Base-by-base conservation (phyloP, 345 rosid species). In the Murraya koenigii region DNA sequence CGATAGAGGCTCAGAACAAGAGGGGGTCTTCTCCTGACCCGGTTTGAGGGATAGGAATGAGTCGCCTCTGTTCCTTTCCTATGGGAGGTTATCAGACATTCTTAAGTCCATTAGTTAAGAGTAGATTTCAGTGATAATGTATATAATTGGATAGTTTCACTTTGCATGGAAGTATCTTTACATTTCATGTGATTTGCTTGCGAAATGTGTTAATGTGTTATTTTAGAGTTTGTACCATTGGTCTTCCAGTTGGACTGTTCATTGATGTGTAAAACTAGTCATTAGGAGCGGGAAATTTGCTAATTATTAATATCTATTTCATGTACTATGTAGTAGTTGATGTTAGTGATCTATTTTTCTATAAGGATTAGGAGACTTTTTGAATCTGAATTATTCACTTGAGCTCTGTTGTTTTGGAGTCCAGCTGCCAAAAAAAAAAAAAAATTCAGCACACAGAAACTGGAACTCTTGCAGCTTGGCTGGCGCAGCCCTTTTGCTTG, bases 41-140 rank as follows among this genome's bases (percentile, higher is more conserved):
- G 1, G 80, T 81, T 81, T 72, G 72, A 77, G 78, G 66, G 62
- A 25, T 10, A 73, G 76, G 81, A 60, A 67, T 65, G 54, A 14
- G 38, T 66, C 28, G 13, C 19, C 35, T 3, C 30, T 32, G 78
- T 30, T 81, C 59, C 56, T 52, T 52, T 52, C 56, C 56, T 44
- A 44, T 13, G 49, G 17, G 1, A 44, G 49, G 49, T 14, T 44
- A 3, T 44, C 17, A 14, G 49, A 44, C 49, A 44, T 44, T 52
- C 5, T 52, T 0, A 22, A 52, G 17, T 52, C 56, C 56, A 1
- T 52, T 52, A 19, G 7, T 52, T 44, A 44, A 52, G 20, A 17
- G 0, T 52, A 52, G 20, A 52, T 52, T 52, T 15, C 56, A 52
- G 56, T 52, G 20, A 52, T 52, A 4, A 17, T 52, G 56, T 15